phyloP scores from a whole-genome alignment of 1,139 yeast species.

The Arxiozyma telluris region DNA sequence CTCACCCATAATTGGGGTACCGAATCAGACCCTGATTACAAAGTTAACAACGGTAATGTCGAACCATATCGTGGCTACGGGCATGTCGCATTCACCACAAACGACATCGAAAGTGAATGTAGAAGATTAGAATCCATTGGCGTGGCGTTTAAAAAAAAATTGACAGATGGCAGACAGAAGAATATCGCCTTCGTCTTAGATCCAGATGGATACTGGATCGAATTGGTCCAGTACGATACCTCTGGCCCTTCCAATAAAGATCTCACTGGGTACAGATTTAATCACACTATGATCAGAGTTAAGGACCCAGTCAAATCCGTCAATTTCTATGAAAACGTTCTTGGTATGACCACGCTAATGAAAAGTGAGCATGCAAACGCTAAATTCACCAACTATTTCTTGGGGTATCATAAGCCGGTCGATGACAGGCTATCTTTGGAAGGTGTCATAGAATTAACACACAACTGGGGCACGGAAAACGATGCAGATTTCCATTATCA shows the following conservation, averaged over 20 bases:
- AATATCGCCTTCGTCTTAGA: conserved; percentile 90
- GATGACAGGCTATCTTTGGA: neutral
- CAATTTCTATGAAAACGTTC: conserved; percentile 62
- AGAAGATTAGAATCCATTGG: conserved; percentile 44
- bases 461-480: conserved; percentile 54
- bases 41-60: conserved; percentile 70
- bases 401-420: neutral
- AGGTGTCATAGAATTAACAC: neutral
- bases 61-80: conserved; percentile 88
- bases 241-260: conserved; percentile 18
- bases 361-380: conserved; percentile 54
- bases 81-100: conserved; percentile 81
- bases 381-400: conserved; percentile 38
- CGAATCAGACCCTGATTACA: conserved; percentile 51
- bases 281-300: conserved; percentile 89
- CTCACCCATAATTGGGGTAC: conserved; percentile 74
- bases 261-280: conserved; percentile 52
- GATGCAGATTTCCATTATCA: conserved; percentile 71
- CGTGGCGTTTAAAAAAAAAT: conserved; percentile 71
- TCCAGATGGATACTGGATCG: conserved; percentile 97
- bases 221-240: conserved; percentile 54
- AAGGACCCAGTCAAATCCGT: conserved; percentile 74
- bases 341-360: conserved; percentile 70
- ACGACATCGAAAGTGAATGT: conserved; percentile 61
- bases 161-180: conserved; percentile 84